Evolutionary conservation across 768 basidiomycete genomes (phyloP).

Genomic region (Mycena metata): DNA sequence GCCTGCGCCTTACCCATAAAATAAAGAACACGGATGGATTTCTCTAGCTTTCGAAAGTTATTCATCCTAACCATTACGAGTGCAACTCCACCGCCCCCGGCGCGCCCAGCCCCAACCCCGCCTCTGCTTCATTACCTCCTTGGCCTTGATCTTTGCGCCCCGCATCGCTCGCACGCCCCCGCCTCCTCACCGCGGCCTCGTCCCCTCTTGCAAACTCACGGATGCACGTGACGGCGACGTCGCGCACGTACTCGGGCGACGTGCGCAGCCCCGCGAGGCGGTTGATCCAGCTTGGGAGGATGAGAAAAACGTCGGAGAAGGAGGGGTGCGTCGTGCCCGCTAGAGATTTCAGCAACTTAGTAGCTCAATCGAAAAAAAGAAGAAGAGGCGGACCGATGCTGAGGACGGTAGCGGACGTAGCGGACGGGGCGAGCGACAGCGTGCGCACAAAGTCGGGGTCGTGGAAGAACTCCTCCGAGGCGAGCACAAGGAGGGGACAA

Average conservation of each 20-base stretch:
- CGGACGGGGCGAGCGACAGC: background rate
- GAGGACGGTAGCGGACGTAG: conserved; percentile 5
- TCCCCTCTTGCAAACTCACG: conserved; percentile 10
- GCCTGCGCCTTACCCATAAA: background rate
- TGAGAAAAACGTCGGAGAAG: conserved; percentile 15
- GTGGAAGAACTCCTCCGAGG: conserved; percentile 10
- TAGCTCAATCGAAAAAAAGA: background rate
- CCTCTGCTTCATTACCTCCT: background rate
- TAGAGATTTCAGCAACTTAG: background rate
- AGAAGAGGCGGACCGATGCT: conserved; percentile 6
- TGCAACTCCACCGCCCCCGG: conserved; percentile 11
- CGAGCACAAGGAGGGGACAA: conserved; percentile 8
- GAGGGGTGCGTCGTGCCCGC: conserved; percentile 10
- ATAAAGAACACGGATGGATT: background rate
- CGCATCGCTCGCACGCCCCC: background rate
- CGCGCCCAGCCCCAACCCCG: conserved; percentile 5
- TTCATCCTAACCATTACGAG: background rate
- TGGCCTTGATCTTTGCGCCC: background rate
- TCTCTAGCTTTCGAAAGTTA: background rate
- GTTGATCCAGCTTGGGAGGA: conserved; percentile 10
- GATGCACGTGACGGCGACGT: conserved; percentile 2
- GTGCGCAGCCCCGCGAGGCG: conserved; percentile 15
- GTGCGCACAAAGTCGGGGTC: conserved; percentile 9
- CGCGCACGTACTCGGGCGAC: conserved; percentile 3
- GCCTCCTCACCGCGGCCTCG: conserved; percentile 9